Percentiles rank a stretch among this genome's conserved stretches.
These are phyloP conservation scores for Cordyceps fumosorosea DNA, from an alignment of 2,329 filamentous ascomycete species.

Conservation along the genomic window DNA sequence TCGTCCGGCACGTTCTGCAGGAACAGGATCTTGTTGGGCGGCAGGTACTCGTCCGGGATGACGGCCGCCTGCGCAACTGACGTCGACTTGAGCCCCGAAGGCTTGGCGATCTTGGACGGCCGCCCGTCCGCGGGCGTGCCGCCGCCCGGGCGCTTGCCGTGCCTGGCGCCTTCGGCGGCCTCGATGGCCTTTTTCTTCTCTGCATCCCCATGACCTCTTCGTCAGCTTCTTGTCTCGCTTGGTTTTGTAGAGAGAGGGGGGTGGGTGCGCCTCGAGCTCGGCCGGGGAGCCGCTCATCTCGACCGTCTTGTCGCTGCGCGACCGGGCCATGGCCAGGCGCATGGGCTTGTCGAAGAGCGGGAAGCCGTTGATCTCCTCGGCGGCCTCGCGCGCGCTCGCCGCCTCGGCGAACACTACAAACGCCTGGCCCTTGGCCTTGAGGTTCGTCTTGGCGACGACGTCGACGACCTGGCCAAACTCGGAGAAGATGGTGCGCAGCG, in stretches of 20 bases:
- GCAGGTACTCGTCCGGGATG: constrained; percentile 95
- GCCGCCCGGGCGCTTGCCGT: constrained; percentile 55
- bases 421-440: constrained; percentile 90
- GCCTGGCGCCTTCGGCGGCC: constrained; percentile 70
- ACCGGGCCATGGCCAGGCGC: constrained; percentile 73
- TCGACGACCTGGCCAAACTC: constrained; percentile 85
- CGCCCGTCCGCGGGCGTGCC: constrained; percentile 43
- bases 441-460: constrained; percentile 79
- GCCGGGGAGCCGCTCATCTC: constrained; percentile 64
- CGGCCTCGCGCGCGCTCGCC: constrained; percentile 72
- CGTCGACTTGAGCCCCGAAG: constrained; percentile 66
- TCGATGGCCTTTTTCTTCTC: constrained; percentile 76
- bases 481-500: constrained; percentile 71
- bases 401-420: constrained; percentile 84
- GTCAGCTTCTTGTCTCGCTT: background rate
- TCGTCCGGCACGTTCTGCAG: constrained; percentile 87
- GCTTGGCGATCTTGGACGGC: constrained; percentile 58
- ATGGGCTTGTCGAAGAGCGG: constrained; percentile 90
- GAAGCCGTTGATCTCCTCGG: constrained; percentile 88
- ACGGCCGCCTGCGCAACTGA: constrained; percentile 61
- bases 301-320: constrained; percentile 82
- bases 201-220: constrained; percentile 20
- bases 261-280: constrained; percentile 72
- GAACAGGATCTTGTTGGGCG: constrained; percentile 95
- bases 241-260: background rate